Conservation (phyloP, 768 basidiomycete genomes). For the Leccinum olivaceopallidum region DNA sequence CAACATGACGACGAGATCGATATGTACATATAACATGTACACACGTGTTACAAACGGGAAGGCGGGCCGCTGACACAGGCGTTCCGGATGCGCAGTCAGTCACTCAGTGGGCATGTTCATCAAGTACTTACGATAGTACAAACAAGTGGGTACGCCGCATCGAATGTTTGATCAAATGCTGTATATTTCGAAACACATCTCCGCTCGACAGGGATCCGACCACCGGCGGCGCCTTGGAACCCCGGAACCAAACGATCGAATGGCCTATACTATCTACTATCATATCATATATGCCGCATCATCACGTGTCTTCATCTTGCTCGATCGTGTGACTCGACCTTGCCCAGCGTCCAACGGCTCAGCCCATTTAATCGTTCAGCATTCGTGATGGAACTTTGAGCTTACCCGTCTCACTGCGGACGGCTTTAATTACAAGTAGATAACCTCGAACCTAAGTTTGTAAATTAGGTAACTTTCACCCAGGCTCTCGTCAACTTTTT, state of each 20-base stretch:
- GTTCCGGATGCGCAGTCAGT: not conserved
- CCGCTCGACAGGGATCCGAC: not conserved
- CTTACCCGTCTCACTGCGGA: too few relatives aligned
- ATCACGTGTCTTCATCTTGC: not conserved
- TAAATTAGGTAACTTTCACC: not conserved
- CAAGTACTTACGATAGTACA: not conserved
- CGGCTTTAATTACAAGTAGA: too few relatives aligned
- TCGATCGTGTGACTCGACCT: not conserved
- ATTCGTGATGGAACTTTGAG: not conserved
- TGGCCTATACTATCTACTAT: too few relatives aligned
- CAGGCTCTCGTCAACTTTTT: not conserved
- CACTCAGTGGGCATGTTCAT: too few relatives aligned
- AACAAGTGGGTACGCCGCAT: not conserved
- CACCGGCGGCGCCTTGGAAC: not conserved
- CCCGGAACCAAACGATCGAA: not conserved
- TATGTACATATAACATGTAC: not conserved
- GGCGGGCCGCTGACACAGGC: not conserved
- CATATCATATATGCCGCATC: too few relatives aligned
- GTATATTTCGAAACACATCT: not conserved
- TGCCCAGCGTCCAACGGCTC: not conserved
- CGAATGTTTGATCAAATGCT: not conserved
- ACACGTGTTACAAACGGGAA: not conserved
- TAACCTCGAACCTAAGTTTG: not conserved
- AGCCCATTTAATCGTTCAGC: not conserved
- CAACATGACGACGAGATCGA: not conserved